phyloP scores from a whole-genome alignment of 805 yeast species.

The Kodamaea lidongshanica region DNA sequence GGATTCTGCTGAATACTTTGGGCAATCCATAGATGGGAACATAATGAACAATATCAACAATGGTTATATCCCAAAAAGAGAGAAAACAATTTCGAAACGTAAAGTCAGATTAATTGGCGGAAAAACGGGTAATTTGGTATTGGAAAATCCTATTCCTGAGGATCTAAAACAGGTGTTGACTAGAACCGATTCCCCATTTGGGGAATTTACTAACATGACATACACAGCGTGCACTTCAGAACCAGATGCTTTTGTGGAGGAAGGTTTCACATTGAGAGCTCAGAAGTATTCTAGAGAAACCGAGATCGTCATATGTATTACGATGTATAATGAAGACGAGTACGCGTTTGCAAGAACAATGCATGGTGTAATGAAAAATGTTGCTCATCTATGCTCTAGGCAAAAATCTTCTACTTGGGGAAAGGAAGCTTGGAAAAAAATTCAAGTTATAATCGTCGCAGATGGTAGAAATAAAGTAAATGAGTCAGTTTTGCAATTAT shows the following conservation, averaged over 20 bases:
- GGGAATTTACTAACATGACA: slow-evolving; percentile 93
- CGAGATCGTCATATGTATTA: slow-evolving; percentile 84
- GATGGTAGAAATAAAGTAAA: slow-evolving; percentile 91
- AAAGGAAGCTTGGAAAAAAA: slow-evolving; percentile 92
- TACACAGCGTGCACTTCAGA: slow-evolving; percentile 95
- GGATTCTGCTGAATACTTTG: slow-evolving; percentile 31
- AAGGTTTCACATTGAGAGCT: slow-evolving; percentile 83
- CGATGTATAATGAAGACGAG: slow-evolving; percentile 97
- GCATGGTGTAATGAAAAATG: slow-evolving; percentile 90
- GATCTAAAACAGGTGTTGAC: slow-evolving; percentile 81
- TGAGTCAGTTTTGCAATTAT: slow-evolving; percentile 76
- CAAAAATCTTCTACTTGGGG: slow-evolving; percentile 89
- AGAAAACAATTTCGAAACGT: slow-evolving; percentile 62
- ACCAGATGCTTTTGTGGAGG: slow-evolving; percentile 74
- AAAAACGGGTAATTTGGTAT: slow-evolving; percentile 70
- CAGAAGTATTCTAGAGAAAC: slow-evolving; percentile 85
- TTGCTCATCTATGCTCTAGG: slow-evolving; percentile 81
- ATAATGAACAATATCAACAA: slow-evolving; percentile 39
- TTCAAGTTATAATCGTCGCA: slow-evolving; percentile 83
- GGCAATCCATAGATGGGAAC: slow-evolving; percentile 42
- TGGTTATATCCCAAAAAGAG: slow-evolving; percentile 52
- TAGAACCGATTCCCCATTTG: slow-evolving; percentile 66
- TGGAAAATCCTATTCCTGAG: slow-evolving; percentile 92
- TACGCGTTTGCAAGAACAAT: slow-evolving; percentile 83
- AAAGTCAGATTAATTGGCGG: slow-evolving; percentile 61